phyloP scores from a whole-genome alignment of 1,139 yeast genomes.

The Yamadazyma aaseri region DNA sequence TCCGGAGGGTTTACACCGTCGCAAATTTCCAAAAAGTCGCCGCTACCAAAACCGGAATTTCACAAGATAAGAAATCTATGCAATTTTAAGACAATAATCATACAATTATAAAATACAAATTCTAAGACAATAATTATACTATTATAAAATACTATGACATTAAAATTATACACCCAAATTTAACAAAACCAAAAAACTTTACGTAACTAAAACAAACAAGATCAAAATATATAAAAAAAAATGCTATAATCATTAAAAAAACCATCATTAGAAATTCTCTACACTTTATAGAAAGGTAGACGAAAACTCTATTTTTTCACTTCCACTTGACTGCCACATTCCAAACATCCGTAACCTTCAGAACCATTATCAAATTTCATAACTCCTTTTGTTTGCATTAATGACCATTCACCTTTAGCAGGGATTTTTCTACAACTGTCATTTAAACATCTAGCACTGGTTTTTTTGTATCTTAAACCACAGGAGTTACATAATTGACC shows the following conservation, averaged over 20 bases:
- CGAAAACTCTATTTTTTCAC: slow-evolving; percentile 24
- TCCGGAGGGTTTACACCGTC: not conserved
- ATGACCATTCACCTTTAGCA: slow-evolving; percentile 92
- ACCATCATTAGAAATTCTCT: not conserved
- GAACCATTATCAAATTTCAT: slow-evolving; percentile 38
- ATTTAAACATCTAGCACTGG: slow-evolving; percentile 85
- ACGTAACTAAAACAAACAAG: too few relatives aligned
- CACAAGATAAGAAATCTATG: too few relatives aligned
- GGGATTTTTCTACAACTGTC: slow-evolving; percentile 81
- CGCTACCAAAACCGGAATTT: too few relatives aligned
- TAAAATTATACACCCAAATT: too few relatives aligned
- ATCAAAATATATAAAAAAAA: not conserved
- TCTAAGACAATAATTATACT: too few relatives aligned
- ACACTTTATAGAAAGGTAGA: slow-evolving; percentile 4
- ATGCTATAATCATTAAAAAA: not conserved
- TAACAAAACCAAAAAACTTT: too few relatives aligned
- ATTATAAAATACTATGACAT: too few relatives aligned
- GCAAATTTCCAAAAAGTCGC: slow-evolving; percentile 2
- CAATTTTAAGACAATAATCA: too few relatives aligned
- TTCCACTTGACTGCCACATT: slow-evolving; percentile 58
- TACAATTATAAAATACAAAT: too few relatives aligned
- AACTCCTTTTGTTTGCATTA: slow-evolving; percentile 74
- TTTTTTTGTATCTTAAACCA: slow-evolving; percentile 91
- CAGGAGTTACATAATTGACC: slow-evolving; percentile 97
- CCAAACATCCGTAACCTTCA: slow-evolving; percentile 60